Evolutionary conservation across 2,329 filamentous ascomycete genomes (phyloP).

Genomic region (Lasiodiplodia sp.): DNA sequence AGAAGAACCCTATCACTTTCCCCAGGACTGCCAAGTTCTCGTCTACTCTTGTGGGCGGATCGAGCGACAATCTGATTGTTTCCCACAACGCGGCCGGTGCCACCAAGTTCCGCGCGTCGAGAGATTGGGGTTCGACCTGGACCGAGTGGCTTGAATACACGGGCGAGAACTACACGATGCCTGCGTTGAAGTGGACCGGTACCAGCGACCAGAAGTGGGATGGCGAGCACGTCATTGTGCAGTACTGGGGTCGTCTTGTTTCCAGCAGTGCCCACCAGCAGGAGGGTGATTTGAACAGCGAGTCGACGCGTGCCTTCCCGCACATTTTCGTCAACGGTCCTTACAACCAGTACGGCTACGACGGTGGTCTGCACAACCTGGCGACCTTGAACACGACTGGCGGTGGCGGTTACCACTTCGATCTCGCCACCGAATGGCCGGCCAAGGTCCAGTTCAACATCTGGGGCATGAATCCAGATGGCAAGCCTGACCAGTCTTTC

Average conservation of each 20-base stretch:
- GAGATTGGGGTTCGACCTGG: constrained; percentile 67
- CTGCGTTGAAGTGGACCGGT: constrained; percentile 63
- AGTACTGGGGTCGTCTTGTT: constrained; percentile 67
- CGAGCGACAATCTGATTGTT: constrained; percentile 53
- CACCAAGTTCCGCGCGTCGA: constrained; percentile 67
- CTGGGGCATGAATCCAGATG: constrained; percentile 71
- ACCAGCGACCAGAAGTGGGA: constrained; percentile 65
- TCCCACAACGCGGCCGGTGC: constrained; percentile 68
- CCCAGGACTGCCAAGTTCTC: constrained; percentile 66
- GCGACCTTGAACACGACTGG: constrained; percentile 59
- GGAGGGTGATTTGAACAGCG: constrained; percentile 61
- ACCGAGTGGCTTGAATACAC: constrained; percentile 65
- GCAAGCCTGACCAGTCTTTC: constrained; percentile 65
- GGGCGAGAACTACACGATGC: constrained; percentile 59
- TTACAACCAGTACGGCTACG: constrained; percentile 70
- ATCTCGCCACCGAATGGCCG: constrained; percentile 71
- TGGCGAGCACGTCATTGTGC: constrained; percentile 67
- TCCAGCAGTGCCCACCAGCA: constrained; percentile 68
- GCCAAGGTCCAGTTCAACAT: constrained; percentile 68
- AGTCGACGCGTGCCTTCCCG: constrained; percentile 45
- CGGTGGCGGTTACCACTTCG: constrained; percentile 63
- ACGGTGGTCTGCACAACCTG: constrained; percentile 63
- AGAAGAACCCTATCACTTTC: constrained; percentile 67
- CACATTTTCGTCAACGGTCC: constrained; percentile 69
- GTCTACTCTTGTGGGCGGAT: constrained; percentile 56